These are phyloP conservation scores for Chalciporus sphaerocephalus DNA, from an alignment of 768 basidiomycete genomes.

Conservation along the genomic window DNA sequence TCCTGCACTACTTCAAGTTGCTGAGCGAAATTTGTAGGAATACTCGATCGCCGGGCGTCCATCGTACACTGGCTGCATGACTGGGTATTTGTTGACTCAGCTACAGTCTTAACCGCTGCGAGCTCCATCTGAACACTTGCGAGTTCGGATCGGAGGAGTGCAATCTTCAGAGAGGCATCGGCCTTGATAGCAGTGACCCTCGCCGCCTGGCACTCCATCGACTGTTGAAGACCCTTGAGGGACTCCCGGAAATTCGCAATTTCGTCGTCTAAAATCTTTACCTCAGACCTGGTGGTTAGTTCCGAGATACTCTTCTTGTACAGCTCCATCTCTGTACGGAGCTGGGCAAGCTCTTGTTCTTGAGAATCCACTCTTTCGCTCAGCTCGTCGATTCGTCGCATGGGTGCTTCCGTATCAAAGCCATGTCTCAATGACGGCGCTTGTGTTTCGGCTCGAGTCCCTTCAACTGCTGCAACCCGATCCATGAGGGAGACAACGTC, in stretches of 20 bases:
- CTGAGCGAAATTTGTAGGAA: constrained; percentile 1
- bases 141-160: constrained; percentile 16
- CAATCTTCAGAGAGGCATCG: constrained; percentile 15
- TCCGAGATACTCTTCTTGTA: constrained; percentile 8
- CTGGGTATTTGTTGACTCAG: neutral
- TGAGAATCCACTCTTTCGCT: constrained; percentile 10
- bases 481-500: constrained; percentile 16
- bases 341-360: constrained; percentile 8
- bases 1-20: neutral
- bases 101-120: constrained; percentile 3
- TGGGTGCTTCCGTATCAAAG: constrained; percentile 4
- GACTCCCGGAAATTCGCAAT: constrained; percentile 6
- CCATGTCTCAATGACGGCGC: neutral
- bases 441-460: neutral
- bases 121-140: constrained; percentile 8
- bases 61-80: constrained; percentile 3
- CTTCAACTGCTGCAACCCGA: constrained; percentile 16
- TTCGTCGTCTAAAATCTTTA: constrained; percentile 4
- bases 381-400: constrained; percentile 8
- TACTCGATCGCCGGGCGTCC: neutral
- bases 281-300: constrained; percentile 10
- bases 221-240: neutral
- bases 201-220: constrained; percentile 15
- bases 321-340: neutral
- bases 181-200: constrained; percentile 12